A percentile compares a stretch with the other conserved stretches of the same genome.
phyloP scores from a whole-genome alignment of 2,329 filamentous ascomycete species.

The Epichloe baconii region DNA sequence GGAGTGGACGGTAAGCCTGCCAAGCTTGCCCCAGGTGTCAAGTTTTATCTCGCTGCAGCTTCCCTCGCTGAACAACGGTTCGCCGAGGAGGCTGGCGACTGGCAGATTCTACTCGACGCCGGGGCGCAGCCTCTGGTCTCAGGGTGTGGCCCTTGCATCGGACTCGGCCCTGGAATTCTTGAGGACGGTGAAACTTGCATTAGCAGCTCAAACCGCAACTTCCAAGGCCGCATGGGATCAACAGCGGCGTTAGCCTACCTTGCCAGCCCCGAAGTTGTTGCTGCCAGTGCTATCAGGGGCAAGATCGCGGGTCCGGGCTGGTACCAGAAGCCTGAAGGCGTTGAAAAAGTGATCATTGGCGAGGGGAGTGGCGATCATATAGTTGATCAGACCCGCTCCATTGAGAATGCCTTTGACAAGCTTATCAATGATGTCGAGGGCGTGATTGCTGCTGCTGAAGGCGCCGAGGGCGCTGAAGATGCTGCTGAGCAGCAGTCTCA shows the following conservation, averaged over 20 bases:
- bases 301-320: slow-evolving; percentile 63
- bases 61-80: slow-evolving; percentile 63
- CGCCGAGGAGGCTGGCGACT: slow-evolving; percentile 72
- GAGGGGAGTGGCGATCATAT: slow-evolving; percentile 49
- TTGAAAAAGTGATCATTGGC: slow-evolving; percentile 54
- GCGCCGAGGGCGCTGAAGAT: slow-evolving; percentile 19
- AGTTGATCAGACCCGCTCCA: slow-evolving; percentile 34
- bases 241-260: slow-evolving; percentile 55
- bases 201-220: slow-evolving; percentile 74
- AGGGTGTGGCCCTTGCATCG: slow-evolving; percentile 78
- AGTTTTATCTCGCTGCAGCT: slow-evolving; percentile 83
- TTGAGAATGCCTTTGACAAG: slow-evolving; percentile 59
- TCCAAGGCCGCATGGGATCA: slow-evolving; percentile 45
- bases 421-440: slow-evolving; percentile 56
- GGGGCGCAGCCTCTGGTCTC: slow-evolving; percentile 38
- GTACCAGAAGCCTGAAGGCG: slow-evolving; percentile 60
- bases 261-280: slow-evolving; percentile 73
- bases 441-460: slow-evolving; percentile 42
- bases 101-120: slow-evolving; percentile 65
- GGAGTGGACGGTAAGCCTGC: slow-evolving; percentile 40
- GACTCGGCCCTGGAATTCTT: slow-evolving; percentile 63
- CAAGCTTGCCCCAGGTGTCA: slow-evolving; percentile 61
- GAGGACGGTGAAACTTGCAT: slow-evolving; percentile 82
- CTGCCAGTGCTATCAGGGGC: slow-evolving; percentile 68
- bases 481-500: neutral